Evolutionary conservation across 208 protist species (phyloP).

Genomic region (Wallacemonas collosoma): DNA sequence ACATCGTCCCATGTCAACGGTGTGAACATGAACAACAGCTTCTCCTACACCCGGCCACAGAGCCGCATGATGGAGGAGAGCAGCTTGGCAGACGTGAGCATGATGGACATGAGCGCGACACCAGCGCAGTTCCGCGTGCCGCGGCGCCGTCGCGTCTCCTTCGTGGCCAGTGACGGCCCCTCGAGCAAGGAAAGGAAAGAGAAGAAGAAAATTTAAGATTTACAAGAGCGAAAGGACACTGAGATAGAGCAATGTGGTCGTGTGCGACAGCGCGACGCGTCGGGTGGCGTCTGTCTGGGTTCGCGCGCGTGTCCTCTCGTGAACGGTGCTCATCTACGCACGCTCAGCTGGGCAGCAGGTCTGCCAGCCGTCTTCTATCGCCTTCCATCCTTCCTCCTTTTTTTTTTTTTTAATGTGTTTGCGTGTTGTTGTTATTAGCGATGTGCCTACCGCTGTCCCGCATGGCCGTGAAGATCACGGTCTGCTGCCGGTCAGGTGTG

Average conservation of each 20-base stretch:
- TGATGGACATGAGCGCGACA: slow-evolving; percentile 34
- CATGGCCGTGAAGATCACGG: too few relatives aligned
- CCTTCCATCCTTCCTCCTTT: background rate
- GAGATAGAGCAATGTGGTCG: background rate
- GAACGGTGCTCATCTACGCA: too few relatives aligned
- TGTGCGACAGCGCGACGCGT: too few relatives aligned
- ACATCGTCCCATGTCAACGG: slow-evolving; percentile 14
- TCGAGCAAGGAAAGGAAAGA: slow-evolving; percentile 2
- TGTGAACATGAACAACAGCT: slow-evolving; percentile 14
- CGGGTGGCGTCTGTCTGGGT: too few relatives aligned
- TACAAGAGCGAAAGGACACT: background rate
- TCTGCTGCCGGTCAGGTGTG: too few relatives aligned
- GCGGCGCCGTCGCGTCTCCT: slow-evolving; percentile 46
- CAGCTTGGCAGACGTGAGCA: slow-evolving; percentile 32
- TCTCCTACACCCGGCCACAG: slow-evolving; percentile 1
- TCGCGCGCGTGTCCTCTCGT: too few relatives aligned
- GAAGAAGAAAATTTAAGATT: background rate
- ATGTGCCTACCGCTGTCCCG: background rate
- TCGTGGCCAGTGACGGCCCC: slow-evolving; percentile 25
- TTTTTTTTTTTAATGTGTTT: background rate
- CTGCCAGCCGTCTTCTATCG: too few relatives aligned
- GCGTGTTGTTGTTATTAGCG: background rate
- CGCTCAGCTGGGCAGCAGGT: too few relatives aligned
- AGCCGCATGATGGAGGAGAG: slow-evolving; percentile 15
- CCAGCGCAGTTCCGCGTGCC: slow-evolving; percentile 46